Percentiles rank a stretch among this genome's conserved stretches.
Evolutionary conservation across 2,329 filamentous ascomycete species (phyloP).

Genomic region (Myriosclerotinia duriaeana): DNA sequence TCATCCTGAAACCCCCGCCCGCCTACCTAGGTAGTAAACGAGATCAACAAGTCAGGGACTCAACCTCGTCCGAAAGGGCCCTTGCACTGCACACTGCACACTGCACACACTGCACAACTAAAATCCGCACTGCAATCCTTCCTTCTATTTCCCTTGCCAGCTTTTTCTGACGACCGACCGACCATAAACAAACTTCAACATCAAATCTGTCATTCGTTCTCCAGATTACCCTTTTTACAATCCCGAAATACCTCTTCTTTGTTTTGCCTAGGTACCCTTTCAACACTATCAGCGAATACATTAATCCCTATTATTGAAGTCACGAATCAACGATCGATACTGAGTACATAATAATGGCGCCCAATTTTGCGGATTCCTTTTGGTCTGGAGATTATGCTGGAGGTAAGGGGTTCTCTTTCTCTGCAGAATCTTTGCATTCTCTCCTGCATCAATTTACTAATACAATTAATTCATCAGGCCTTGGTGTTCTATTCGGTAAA

Average conservation of each 20-base stretch:
- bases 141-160: conserved; percentile 8
- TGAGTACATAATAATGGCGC: conserved; percentile 56
- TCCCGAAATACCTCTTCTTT: neutral
- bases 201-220: conserved; percentile 18
- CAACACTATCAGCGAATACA: neutral
- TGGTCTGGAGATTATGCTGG: conserved; percentile 98
- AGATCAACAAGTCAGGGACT: conserved; percentile 12
- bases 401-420: conserved; percentile 53
- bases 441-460: conserved; percentile 25
- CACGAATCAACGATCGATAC: conserved; percentile 17
- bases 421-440: neutral
- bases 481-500: conserved; percentile 93
- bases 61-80: conserved; percentile 2
- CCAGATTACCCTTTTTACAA: neutral
- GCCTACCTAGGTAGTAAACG: neutral
- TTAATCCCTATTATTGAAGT: conserved; percentile 11
- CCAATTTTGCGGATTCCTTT: conserved; percentile 91
- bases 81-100: conserved; percentile 2
- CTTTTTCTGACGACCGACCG: conserved; percentile 6
- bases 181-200: conserved; percentile 4
- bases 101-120: no score
- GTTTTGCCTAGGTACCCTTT: neutral
- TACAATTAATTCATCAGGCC: conserved; percentile 49
- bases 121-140: conserved; percentile 14
- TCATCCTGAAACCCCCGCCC: neutral